phyloP scores from a whole-genome alignment of 139 green algal species.

The Zygnema circumcarinatum region DNA sequence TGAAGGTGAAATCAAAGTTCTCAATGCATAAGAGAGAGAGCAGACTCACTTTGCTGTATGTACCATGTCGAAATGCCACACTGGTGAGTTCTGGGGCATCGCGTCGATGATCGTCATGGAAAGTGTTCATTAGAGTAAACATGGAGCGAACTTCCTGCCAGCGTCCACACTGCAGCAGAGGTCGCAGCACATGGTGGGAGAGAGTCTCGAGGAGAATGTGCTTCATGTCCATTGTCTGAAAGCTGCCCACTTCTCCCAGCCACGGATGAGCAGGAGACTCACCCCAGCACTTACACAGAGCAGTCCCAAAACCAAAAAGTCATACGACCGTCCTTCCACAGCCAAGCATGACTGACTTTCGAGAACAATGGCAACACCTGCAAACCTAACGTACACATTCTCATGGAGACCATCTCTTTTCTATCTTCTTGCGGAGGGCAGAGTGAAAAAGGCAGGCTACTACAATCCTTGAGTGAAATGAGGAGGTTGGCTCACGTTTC shows the following conservation, averaged over 20 bases:
- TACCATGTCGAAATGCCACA: constrained; percentile 38
- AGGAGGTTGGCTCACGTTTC: background rate
- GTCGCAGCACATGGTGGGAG: constrained; percentile 32
- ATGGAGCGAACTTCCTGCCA: constrained; percentile 13
- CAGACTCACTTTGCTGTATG: constrained; percentile 46
- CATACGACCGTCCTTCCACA: too few species aligned
- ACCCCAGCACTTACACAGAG: too few species aligned
- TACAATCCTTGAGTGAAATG: too few species aligned
- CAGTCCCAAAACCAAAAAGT: too few species aligned
- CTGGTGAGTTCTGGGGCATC: constrained; percentile 39
- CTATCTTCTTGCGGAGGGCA: too few species aligned
- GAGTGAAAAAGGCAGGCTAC: too few species aligned
- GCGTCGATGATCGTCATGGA: constrained; percentile 42
- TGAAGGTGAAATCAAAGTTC: too few species aligned
- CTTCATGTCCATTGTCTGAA: constrained; percentile 33
- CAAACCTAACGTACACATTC: too few species aligned
- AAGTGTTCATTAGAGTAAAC: constrained; percentile 17
- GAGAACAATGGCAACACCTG: too few species aligned
- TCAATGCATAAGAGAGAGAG: too few species aligned
- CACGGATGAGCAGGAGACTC: background rate
- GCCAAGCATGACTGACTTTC: too few species aligned
- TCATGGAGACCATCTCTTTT: too few species aligned
- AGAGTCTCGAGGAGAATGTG: constrained; percentile 53
- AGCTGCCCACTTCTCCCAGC: constrained; percentile 11
- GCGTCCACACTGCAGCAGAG: constrained; percentile 18